These are phyloP conservation scores for Dissophora ornata DNA, from an alignment of 192 early-diverging fungal species.

Conservation along the genomic window DNA sequence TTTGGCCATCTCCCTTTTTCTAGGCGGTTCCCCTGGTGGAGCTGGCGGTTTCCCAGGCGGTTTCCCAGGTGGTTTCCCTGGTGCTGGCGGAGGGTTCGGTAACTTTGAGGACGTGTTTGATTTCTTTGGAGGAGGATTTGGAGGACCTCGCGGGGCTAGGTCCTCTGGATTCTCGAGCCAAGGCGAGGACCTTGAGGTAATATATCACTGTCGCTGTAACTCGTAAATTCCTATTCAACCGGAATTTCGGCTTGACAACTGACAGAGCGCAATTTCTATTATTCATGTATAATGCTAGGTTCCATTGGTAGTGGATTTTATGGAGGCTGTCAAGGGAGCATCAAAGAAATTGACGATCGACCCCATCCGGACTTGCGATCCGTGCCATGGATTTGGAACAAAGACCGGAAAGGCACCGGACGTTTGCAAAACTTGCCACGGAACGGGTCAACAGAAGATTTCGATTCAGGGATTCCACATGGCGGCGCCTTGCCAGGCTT, in stretches of 20 bases:
- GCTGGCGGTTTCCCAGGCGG: slow-evolving; percentile 70
- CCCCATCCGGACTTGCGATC: slow-evolving; percentile 76
- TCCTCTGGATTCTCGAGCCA: slow-evolving; percentile 39
- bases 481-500: slow-evolving; percentile 83
- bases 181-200: slow-evolving; percentile 48
- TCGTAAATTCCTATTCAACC: no score
- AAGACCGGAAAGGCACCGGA: slow-evolving; percentile 79
- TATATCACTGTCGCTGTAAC: slow-evolving; percentile 47
- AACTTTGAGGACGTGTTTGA: slow-evolving; percentile 75
- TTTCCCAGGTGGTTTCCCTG: slow-evolving; percentile 70
- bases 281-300: slow-evolving; percentile 47
- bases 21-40: slow-evolving; percentile 51
- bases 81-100: slow-evolving; percentile 62
- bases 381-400: slow-evolving; percentile 85
- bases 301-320: slow-evolving; percentile 80
- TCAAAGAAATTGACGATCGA: slow-evolving; percentile 74
- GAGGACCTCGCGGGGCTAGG: slow-evolving; percentile 23
- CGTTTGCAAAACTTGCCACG: slow-evolving; percentile 81
- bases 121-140: slow-evolving; percentile 76
- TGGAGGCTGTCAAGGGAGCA: slow-evolving; percentile 90
- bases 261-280: no score
- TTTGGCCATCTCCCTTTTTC: background rate
- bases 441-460: slow-evolving; percentile 87
- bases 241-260: no score
- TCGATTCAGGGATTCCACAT: slow-evolving; percentile 92